Evolutionary conservation across 164 flowering plant genomes (phyloP).

Genomic region (Tetracentron sinense): DNA sequence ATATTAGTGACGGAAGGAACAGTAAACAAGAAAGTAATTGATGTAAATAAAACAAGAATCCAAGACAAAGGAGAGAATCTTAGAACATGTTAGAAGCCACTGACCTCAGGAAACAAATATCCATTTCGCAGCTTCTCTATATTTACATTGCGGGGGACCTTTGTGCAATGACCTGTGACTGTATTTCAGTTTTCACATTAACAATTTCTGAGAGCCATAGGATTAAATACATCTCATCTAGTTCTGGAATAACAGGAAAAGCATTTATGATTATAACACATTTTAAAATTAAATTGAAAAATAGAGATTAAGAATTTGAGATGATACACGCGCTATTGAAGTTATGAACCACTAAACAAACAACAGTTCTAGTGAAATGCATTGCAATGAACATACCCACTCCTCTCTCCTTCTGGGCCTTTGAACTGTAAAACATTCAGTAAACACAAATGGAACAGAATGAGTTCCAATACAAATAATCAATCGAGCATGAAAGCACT

Average conservation of each 20-base stretch:
- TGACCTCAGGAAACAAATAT: constrained; percentile 69
- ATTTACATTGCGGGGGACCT: constrained; percentile 50
- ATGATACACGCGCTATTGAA: not conserved
- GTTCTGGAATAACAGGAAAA: no score
- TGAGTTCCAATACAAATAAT: not conserved
- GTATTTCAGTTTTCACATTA: not conserved
- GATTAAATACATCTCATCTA: not conserved
- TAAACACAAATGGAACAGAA: not conserved
- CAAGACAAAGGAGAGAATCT: not conserved
- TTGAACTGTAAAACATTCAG: constrained; percentile 6
- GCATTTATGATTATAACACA: not conserved
- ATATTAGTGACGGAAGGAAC: no score
- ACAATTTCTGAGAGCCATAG: not conserved
- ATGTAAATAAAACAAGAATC: no score
- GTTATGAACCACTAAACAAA: not conserved
- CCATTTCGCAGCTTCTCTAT: constrained; percentile 46
- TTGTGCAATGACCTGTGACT: constrained; percentile 40
- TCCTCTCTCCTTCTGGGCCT: constrained; percentile 6
- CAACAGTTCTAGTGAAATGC: constrained; percentile 5
- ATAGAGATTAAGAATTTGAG: not conserved
- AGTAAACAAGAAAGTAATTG: no score
- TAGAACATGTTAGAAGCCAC: constrained; percentile 3
- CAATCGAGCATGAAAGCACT: not conserved
- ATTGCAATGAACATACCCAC: not conserved
- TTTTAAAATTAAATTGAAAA: no score